These are phyloP conservation scores for Alternaria postmessia DNA, from an alignment of 2,329 filamentous ascomycete genomes.

Conservation along the genomic window DNA sequence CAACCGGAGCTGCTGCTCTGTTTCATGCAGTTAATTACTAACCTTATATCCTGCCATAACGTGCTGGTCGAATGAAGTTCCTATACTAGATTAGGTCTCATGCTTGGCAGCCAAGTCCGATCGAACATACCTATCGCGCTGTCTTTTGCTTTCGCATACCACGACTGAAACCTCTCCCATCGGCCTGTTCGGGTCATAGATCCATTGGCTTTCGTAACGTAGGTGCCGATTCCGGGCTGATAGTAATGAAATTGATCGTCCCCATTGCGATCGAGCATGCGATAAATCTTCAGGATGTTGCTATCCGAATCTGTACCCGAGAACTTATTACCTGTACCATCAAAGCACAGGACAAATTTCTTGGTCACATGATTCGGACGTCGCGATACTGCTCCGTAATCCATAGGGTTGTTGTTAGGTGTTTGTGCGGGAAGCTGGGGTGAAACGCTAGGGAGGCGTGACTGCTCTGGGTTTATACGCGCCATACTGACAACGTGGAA, in stretches of 20 bases:
- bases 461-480: slow-evolving; percentile 10
- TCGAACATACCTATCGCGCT: slow-evolving; percentile 65
- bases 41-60: slow-evolving; percentile 85
- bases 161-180: slow-evolving; percentile 67
- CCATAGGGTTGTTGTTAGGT: slow-evolving; percentile 21
- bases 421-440: slow-evolving; percentile 13
- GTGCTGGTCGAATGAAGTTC: slow-evolving; percentile 81
- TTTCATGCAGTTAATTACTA: background rate
- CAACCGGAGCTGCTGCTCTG: background rate
- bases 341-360: slow-evolving; percentile 67
- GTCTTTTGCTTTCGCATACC: slow-evolving; percentile 78
- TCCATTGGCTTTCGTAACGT: slow-evolving; percentile 61
- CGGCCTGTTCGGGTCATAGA: slow-evolving; percentile 66
- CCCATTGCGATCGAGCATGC: slow-evolving; percentile 71
- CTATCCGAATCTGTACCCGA: slow-evolving; percentile 52
- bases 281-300: slow-evolving; percentile 72
- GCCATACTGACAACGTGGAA: slow-evolving; percentile 12
- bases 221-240: slow-evolving; percentile 72
- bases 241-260: slow-evolving; percentile 62
- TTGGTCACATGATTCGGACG: slow-evolving; percentile 48
- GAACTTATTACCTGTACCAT: slow-evolving; percentile 56
- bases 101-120: background rate
- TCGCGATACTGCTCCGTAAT: slow-evolving; percentile 18
- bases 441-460: slow-evolving; percentile 6
- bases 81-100: slow-evolving; percentile 42